phyloP scores from a whole-genome alignment of 768 basidiomycete species.

The Fomitopsis pulvina region DNA sequence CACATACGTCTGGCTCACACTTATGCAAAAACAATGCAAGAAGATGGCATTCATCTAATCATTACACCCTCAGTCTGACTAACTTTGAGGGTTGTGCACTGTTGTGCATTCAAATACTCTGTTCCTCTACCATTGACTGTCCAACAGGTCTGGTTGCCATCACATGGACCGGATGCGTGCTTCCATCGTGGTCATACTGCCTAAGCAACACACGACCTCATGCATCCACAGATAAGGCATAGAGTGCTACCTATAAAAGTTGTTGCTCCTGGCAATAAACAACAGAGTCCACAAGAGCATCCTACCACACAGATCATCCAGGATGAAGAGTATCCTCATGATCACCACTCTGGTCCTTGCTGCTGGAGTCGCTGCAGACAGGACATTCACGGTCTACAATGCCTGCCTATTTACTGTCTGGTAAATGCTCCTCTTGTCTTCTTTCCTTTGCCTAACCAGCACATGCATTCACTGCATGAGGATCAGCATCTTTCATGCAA shows the following conservation, averaged over 20 bases:
- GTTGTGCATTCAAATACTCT: too few species aligned
- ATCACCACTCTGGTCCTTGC: conserved; percentile 6
- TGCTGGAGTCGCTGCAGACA: conserved; percentile 5
- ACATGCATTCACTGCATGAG: background rate
- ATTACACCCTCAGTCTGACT: too few species aligned
- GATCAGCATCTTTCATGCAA: too few species aligned
- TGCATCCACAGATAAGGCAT: background rate
- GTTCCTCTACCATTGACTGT: too few species aligned
- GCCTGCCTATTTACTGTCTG: conserved; percentile 37
- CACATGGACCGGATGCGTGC: background rate
- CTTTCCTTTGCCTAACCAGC: background rate
- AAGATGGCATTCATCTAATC: too few species aligned
- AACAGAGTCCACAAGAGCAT: background rate
- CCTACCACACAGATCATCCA: background rate
- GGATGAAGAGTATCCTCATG: conserved; percentile 11
- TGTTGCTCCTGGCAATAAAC: background rate
- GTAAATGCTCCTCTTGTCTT: conserved; percentile 16
- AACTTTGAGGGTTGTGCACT: too few species aligned
- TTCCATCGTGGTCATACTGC: background rate
- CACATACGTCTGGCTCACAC: too few species aligned
- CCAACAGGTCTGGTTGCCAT: too few species aligned
- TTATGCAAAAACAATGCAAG: too few species aligned
- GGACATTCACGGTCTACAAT: conserved; percentile 36
- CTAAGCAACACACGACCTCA: background rate
- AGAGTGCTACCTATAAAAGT: background rate